A percentile compares a stretch with the other conserved stretches of the same genome.
These are phyloP conservation scores for Aspergillus fumigatus DNA, from an alignment of 2,329 filamentous ascomycete species.

Conservation along the genomic window DNA sequence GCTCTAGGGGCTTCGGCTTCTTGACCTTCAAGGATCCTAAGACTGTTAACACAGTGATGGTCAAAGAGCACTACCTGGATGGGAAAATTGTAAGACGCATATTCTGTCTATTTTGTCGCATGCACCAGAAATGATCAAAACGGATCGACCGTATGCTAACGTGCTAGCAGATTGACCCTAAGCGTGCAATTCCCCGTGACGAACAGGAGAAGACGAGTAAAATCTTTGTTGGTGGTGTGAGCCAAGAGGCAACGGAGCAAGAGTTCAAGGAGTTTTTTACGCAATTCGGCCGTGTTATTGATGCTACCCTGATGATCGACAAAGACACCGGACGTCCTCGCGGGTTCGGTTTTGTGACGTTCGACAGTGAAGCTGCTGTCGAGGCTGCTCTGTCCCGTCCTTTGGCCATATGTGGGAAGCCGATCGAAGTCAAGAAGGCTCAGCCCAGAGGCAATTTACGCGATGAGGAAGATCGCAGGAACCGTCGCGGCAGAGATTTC, in stretches of 20 bases:
- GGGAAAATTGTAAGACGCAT: constrained; percentile 81
- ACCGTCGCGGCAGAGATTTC: constrained; percentile 39
- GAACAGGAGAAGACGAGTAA: constrained; percentile 98
- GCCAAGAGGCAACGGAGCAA: constrained; percentile 91
- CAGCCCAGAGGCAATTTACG: constrained; percentile 92
- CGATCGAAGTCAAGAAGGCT: constrained; percentile 97
- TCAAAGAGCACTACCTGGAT: constrained; percentile 97
- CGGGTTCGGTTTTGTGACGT: constrained; percentile 97
- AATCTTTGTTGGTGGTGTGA: constrained; percentile 97
- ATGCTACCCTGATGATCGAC: constrained; percentile 99
- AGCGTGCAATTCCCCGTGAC: constrained; percentile 92
- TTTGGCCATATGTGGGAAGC: constrained; percentile 89
- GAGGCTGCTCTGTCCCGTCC: constrained; percentile 82
- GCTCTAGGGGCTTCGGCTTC: constrained; percentile 94
- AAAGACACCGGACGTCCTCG: constrained; percentile 97
- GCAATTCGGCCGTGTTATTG: constrained; percentile 91
- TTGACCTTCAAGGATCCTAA: constrained; percentile 96
- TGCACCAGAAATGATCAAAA: background rate
- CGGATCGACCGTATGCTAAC: constrained; percentile 19
- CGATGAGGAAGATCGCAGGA: constrained; percentile 73
- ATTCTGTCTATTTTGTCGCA: constrained; percentile 2
- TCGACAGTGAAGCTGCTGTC: constrained; percentile 91
- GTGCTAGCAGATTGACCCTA: constrained; percentile 78
- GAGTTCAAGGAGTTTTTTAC: constrained; percentile 97
- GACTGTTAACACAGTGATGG: constrained; percentile 98